Evolutionary conservation across 1,139 yeast genomes (phyloP), one percentile per base, ranked within the genome.

Genomic region (Yamadazyma diddensiae): DNA sequence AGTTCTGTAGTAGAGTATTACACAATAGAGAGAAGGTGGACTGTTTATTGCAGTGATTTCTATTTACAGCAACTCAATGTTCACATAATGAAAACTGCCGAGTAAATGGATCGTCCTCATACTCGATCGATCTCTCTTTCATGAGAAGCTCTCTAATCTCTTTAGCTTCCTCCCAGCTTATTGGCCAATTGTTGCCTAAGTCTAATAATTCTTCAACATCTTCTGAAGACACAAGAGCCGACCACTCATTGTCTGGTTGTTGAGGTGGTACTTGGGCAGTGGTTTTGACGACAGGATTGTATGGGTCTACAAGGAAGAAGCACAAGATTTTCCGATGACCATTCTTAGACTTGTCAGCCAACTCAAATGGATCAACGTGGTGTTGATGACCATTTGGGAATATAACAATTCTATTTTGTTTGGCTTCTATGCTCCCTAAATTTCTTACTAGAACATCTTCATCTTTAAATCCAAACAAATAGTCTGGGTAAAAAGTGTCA

Each of bases 311-410:
- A 7, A 69, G 19, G 37, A 69, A 68, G 43, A 63, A 62, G 35
- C 73, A 65, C 33, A 68, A 49, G 28, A 68, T 66, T 43, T 62
- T 65, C 24, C 73, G 49, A 41, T 56, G 58, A 1, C 74, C 74
- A 0, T 57, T 53, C 34, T 56, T 65, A 6, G 60, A 37, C 32
- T 45, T 45, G 39, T 69, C 73, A 9, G 37, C 36, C 34, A 69
- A 57, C 31, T 56, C 57, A 45, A 69, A 69, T 3, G 61, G 53
- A 33, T 60, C 64, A 13, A 69, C 73, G 30, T 53, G 64, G 40
- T 68, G 73, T 43, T 68, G 74, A 34, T 43, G 54, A 17, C 42
- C 39, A 42, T 69, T 69, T 4, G 74, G 73, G 44, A 69, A 69
- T 6, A 68, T 50, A 4, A 67, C 34, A 5, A 66, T 37, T 8